Conservation (phyloP, 768 basidiomycete genomes). For the Serendipita sp. region DNA sequence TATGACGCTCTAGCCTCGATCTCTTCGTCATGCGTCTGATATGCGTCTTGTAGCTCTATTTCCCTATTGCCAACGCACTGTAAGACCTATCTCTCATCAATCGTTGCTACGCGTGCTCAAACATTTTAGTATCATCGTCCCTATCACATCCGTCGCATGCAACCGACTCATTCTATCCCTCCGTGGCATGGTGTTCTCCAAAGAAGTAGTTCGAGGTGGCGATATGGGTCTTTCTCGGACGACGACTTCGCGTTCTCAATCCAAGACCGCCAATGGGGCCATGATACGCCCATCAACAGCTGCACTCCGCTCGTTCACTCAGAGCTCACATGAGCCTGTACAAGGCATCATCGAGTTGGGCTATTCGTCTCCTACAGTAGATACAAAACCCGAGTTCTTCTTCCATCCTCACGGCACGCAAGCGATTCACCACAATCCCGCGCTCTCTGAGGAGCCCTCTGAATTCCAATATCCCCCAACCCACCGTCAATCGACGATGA, state of each 20-base stretch:
- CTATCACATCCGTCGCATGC: not conserved
- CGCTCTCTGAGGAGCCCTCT: too few species aligned
- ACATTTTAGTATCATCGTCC: not conserved
- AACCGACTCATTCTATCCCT: slow-evolving; percentile 1
- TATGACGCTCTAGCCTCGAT: not conserved
- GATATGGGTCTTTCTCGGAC: not conserved
- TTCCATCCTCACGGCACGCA: too few species aligned
- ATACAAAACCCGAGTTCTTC: too few species aligned
- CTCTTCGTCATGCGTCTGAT: not conserved
- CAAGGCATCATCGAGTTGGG: too few species aligned
- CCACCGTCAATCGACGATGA: too few species aligned
- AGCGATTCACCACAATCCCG: too few species aligned
- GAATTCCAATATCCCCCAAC: too few species aligned
- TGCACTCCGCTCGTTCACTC: too few species aligned
- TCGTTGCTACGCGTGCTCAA: too few species aligned
- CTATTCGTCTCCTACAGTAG: too few species aligned
- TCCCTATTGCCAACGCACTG: not conserved
- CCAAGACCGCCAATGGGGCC: not conserved
- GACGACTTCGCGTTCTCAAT: not conserved
- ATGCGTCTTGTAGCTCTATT: not conserved
- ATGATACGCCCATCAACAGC: too few species aligned
- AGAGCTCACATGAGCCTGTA: too few species aligned
- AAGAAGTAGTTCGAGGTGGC: not conserved
- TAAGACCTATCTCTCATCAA: not conserved
- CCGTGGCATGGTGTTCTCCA: not conserved